Evolutionary conservation across 2,329 filamentous ascomycete species (phyloP), one percentile per base, ranked within the genome.

Genomic region (Aaosphaeria arxii): DNA sequence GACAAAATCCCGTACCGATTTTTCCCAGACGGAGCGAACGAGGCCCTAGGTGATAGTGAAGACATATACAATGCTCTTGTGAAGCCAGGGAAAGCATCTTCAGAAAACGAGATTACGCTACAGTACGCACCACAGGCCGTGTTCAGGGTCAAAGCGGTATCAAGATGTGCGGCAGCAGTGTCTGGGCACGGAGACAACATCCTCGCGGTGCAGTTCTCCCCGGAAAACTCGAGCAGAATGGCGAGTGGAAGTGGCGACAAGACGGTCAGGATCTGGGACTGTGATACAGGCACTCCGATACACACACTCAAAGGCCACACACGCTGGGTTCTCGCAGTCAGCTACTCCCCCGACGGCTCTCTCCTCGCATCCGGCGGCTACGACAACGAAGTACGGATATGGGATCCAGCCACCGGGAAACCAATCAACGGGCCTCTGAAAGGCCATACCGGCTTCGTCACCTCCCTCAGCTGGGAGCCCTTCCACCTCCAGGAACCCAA

Each of bases 141-240:
- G 0, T 97, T 96, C 77, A 86, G 87, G 61, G 94, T 97, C 28
- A 91, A 94, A 61, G 88, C 90, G 7, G 91, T 96, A 39, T 92
- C 91, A 43, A 82, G 94, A 70, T 92, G 94, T 74, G 88, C 91
- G 5, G 88, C 91, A 51, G 85, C 85, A 46, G 95, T 97, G 56
- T 85, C 87, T 4, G 94, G 94, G 9, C 94, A 99, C 71, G 91
- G 91, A 36, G 88, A 96, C 69, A 86, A 91, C 3, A 97, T 97
- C 58, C 77, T 97, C 24, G 83, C 88, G 30, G 86, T 88, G 2
- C 85, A 91, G 36, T 97, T 96, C 70, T 94, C 88, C 0, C 92
- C 92, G 0, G 80, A 82, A 35, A 84, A 82, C 5, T 92, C 88
- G 29, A 84, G 84, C 7, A 80, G 86, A 49, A 80, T 96, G 70